phyloP scores from a whole-genome alignment of 441 rosid genomes.

The Capsella rubella region DNA sequence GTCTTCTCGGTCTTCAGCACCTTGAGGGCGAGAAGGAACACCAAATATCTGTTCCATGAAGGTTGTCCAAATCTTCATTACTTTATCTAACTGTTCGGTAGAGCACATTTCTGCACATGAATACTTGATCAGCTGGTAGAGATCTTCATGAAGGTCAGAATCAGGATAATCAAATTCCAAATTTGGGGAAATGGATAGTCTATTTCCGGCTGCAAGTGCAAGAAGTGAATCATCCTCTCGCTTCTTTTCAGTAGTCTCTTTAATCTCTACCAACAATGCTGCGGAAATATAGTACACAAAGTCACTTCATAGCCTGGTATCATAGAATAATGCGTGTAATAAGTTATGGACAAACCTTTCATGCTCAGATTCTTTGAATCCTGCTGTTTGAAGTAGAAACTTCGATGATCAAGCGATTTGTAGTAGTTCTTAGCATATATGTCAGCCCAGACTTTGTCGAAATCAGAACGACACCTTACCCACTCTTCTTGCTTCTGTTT shows the following conservation, averaged over 20 bases:
- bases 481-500: conserved; percentile 99
- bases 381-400: conserved; percentile 99
- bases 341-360: conserved; percentile 63
- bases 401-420: conserved; percentile 97
- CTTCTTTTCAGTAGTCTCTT: conserved; percentile 87
- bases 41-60: conserved; percentile 92
- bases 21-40: conserved; percentile 85
- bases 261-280: conserved; percentile 91
- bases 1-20: conserved; percentile 88
- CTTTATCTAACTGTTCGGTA: conserved; percentile 87
- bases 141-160: conserved; percentile 90
- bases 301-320: conserved; percentile 5
- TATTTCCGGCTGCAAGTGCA: conserved; percentile 87
- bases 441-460: conserved; percentile 98
- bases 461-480: conserved; percentile 95
- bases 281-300: conserved; percentile 41
- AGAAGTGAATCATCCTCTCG: conserved; percentile 85
- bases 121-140: conserved; percentile 93
- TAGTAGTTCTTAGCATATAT: conserved; percentile 95
- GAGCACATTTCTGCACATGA: conserved; percentile 96
- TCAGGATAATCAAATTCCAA: conserved; percentile 87
- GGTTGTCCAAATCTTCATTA: conserved; percentile 91
- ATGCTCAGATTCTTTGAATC: conserved; percentile 92
- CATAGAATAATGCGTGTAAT: not conserved
- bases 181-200: conserved; percentile 68